Base-by-base conservation (phyloP, 352 stramenopile species). In the Phytopythium boreale region DNA sequence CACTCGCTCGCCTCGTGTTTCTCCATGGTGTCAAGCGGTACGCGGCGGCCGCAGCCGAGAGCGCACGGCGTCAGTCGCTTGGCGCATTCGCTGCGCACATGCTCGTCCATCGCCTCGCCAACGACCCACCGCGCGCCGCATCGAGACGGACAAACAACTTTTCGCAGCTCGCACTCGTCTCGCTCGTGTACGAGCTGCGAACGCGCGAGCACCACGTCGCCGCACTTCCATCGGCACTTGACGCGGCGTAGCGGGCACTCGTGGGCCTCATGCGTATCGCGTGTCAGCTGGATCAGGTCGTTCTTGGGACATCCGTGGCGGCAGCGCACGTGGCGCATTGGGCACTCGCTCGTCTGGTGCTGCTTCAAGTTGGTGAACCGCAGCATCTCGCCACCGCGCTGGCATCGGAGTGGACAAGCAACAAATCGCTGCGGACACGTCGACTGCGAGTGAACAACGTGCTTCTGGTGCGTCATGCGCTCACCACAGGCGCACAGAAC, bases 401-500 rank as follows among this genome's bases (percentile, higher is more conserved):
- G 51, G 53, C 84, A 93, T 5, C 63, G 60, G 14, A 86, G 60
- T 1, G 83, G 80, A 68, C 85, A 93, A 1, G 69, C 43, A 5
- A 91, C 78, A 17, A 82, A 59, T 0, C 85, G 81, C 66, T 84
- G 66, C 0, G 71, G 63, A 41, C 83, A 93, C 51, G 74, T 46
- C 57, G 66, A 43, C 60, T 72, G 56, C 5, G 62, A 61, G 62
- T 93, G 84, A 11, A 75, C 14, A 0, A 82, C 63, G 51, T 88
- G 62, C 60, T 81, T 85, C 56, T 84, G 74, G 57, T 80, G 62
- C 1, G 63, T 71, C 77, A 89, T 89, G 20, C 56, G 66, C 66
- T 92, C 85, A 17, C 78, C 82, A 43, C 85, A 93, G 17, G 56
- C 64, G 36, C 85, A 93, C 7, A 62, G 44, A 5, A 89, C 61